A percentile compares a stretch with the other conserved stretches of the same genome.
phyloP scores from a whole-genome alignment of 345 rosid species.

The Laguncularia racemosa region DNA sequence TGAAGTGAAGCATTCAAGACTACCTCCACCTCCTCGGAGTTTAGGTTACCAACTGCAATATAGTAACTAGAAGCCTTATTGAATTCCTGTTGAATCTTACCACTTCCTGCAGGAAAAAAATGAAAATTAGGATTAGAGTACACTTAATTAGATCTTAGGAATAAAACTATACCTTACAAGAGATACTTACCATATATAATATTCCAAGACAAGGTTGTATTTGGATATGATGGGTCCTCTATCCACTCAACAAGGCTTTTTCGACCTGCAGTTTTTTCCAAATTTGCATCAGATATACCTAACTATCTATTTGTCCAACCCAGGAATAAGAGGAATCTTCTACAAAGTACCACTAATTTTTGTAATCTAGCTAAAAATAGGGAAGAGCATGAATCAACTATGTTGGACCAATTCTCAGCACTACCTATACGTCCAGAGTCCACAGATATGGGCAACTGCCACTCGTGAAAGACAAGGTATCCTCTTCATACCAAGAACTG shows the following conservation, averaged over 20 bases:
- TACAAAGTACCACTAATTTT: neutral
- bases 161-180: neutral
- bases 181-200: conserved; percentile 31
- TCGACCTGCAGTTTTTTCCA: conserved; percentile 21
- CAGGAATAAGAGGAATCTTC: neutral
- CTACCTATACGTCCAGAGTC: no score
- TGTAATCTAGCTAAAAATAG: neutral
- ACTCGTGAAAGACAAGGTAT: neutral
- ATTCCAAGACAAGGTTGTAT: conserved; percentile 52
- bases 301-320: neutral
- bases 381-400: no score
- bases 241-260: conserved; percentile 46
- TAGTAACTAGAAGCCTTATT: conserved; percentile 31
- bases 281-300: neutral
- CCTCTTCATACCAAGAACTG: conserved; percentile 1
- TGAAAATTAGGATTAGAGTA: conserved; percentile 2
- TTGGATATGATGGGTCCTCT: conserved; percentile 49
- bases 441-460: no score
- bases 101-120: conserved; percentile 29
- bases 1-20: neutral
- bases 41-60: conserved; percentile 41
- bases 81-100: conserved; percentile 38
- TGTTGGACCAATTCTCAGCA: no score
- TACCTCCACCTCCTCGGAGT: conserved; percentile 50
- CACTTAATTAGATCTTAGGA: neutral